These are phyloP conservation scores for Acacia melanoxylon DNA, from an alignment of 306 rosid genomes.

Conservation along the genomic window DNA sequence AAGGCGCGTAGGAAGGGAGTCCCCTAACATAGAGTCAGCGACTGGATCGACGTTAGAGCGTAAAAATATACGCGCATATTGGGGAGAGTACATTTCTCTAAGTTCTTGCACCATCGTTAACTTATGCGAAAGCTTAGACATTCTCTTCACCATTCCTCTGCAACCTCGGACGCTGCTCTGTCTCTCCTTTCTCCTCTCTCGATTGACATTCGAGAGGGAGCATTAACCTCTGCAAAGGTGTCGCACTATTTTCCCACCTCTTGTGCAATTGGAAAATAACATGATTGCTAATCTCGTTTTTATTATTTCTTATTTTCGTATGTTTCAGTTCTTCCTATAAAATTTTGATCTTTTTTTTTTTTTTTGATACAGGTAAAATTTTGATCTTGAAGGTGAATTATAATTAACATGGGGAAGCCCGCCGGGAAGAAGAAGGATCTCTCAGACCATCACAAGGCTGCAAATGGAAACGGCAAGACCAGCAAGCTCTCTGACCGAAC, in stretches of 20 bases:
- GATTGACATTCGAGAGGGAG: background rate
- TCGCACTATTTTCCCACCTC: background rate
- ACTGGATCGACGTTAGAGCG: background rate
- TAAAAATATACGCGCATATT: conserved; percentile 23
- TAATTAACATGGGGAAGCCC: conserved; percentile 74
- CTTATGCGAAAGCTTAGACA: background rate
- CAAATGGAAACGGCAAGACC: conserved; percentile 41
- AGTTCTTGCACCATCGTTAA: background rate
- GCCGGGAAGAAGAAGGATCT: conserved; percentile 69
- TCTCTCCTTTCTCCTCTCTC: conserved; percentile 15
- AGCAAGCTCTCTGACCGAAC: conserved; percentile 41
- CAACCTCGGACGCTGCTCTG: background rate
- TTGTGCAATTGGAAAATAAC: background rate
- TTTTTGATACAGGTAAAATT: too few relatives aligned
- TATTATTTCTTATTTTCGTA: background rate
- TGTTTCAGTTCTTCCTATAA: too few relatives aligned
- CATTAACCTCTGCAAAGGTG: background rate
- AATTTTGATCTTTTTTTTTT: too few relatives aligned
- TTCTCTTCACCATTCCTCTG: background rate
- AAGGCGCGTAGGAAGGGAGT: background rate
- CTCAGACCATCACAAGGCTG: conserved; percentile 34
- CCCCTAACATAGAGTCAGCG: background rate
- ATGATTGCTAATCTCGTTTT: background rate
- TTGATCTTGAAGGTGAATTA: conserved; percentile 20
- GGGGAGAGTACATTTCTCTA: conserved; percentile 32